A percentile compares a stretch with the other conserved stretches of the same genome.
phyloP scores from a whole-genome alignment of 179 eudicot species.

The Actinidia chinensis region DNA sequence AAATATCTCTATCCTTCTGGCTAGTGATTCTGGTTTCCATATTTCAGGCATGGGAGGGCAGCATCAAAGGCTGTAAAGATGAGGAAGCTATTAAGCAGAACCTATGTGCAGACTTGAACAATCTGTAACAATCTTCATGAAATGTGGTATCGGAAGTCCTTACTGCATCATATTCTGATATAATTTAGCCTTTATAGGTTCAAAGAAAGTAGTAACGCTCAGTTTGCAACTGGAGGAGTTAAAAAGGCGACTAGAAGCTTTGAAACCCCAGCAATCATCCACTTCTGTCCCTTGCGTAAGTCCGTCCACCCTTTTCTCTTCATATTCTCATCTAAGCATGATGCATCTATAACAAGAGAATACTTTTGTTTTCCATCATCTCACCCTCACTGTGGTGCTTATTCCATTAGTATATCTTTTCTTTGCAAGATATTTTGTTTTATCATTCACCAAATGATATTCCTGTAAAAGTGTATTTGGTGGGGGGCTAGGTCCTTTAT shows the following conservation, averaged over 20 bases:
- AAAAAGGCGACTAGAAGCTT: constrained; percentile 79
- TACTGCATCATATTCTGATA: neutral
- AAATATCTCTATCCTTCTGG: neutral
- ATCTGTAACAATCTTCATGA: constrained; percentile 39
- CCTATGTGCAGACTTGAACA: constrained; percentile 88
- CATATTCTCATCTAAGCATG: neutral
- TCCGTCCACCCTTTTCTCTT: constrained; percentile 7
- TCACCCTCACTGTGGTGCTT: neutral
- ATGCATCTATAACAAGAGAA: neutral
- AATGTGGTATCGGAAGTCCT: constrained; percentile 4
- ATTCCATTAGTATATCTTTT: neutral
- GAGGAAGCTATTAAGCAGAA: constrained; percentile 85
- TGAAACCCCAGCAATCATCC: constrained; percentile 82
- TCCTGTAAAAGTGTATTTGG: neutral
- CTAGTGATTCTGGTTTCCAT: constrained; percentile 8
- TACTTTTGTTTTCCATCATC: neutral
- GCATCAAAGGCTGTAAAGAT: constrained; percentile 75
- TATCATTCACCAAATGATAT: constrained; percentile 8
- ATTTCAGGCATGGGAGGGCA: constrained; percentile 80
- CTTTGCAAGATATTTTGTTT: constrained; percentile 1
- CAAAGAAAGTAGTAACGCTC: constrained; percentile 77
- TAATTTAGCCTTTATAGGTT: constrained; percentile 41
- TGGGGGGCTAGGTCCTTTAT: constrained; percentile 1
- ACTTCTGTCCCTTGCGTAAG: constrained; percentile 26
- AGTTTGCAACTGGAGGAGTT: constrained; percentile 82